phyloP scores from a whole-genome alignment of 1,284 basidiomycete species.

The Gymnopus androsaceus region DNA sequence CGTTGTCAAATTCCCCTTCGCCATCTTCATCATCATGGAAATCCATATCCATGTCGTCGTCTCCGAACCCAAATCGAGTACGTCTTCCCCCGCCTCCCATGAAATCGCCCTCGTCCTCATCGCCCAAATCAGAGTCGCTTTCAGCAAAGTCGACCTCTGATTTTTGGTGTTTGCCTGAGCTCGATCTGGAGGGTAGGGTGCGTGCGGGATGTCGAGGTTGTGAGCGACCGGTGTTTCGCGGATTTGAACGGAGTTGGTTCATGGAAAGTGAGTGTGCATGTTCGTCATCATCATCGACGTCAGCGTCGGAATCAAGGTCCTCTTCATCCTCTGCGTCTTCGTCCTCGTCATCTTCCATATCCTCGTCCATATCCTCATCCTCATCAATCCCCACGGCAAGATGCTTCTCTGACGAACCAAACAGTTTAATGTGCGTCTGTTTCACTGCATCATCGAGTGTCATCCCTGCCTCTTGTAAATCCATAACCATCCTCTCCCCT shows the following conservation, averaged over 20 bases:
- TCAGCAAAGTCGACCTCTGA: constrained; percentile 72
- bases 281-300: constrained; percentile 24
- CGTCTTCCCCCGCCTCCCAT: constrained; percentile 21
- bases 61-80: constrained; percentile 38
- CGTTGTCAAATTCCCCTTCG: constrained; percentile 44
- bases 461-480: constrained; percentile 83
- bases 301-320: constrained; percentile 24
- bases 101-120: constrained; percentile 44
- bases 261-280: constrained; percentile 18
- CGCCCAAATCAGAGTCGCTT: constrained; percentile 77
- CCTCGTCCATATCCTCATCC: constrained; percentile 37
- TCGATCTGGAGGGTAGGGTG: constrained; percentile 32
- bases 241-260: constrained; percentile 30
- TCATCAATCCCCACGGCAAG: constrained; percentile 41
- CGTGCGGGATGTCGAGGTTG: constrained; percentile 50
- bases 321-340: constrained; percentile 26
- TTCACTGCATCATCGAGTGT: constrained; percentile 88
- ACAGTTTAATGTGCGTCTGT: constrained; percentile 82
- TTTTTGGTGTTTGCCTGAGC: constrained; percentile 35
- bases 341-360: constrained; percentile 26
- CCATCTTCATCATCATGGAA: constrained; percentile 54
- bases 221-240: constrained; percentile 49
- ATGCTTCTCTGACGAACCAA: constrained; percentile 75
- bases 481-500: constrained; percentile 97
- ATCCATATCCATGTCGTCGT: constrained; percentile 59